Evolutionary conservation across 1,139 yeast species (phyloP).

Genomic region (Geotrichum fermentans): DNA sequence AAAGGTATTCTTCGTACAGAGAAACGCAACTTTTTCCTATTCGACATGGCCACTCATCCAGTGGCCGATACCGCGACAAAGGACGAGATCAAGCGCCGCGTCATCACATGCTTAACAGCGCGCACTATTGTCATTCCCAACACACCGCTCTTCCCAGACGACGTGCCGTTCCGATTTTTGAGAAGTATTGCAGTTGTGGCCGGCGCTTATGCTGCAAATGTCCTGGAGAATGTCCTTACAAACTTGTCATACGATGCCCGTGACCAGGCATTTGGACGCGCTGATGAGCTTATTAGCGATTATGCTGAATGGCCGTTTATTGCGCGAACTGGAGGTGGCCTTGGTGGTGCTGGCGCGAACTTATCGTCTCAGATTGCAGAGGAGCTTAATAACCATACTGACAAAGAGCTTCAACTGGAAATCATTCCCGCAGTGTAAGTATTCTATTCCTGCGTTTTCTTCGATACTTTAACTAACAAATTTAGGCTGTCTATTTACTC

Average conservation of each 20-base stretch:
- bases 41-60: constrained; percentile 99
- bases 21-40: constrained; percentile 84
- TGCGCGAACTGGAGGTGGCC: constrained; percentile 48
- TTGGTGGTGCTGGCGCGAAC: constrained; percentile 70
- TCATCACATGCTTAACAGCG: constrained; percentile 62
- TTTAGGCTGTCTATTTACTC: constrained; percentile 32
- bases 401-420: constrained; percentile 71
- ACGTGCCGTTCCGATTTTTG: constrained; percentile 63
- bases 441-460: constrained; percentile 6
- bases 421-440: constrained; percentile 79
- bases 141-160: constrained; percentile 61
- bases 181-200: constrained; percentile 80
- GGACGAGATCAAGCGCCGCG: constrained; percentile 67
- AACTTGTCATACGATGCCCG: constrained; percentile 80
- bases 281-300: constrained; percentile 81
- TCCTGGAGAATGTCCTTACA: constrained; percentile 81
- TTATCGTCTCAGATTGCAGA: constrained; percentile 60
- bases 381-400: constrained; percentile 56
- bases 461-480: constrained; percentile 40
- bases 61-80: constrained; percentile 83
- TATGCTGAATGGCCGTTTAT: constrained; percentile 86
- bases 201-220: constrained; percentile 94
- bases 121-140: constrained; percentile 53
- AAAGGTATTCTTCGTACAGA: constrained; percentile 97
- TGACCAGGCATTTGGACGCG: constrained; percentile 88